Conservation (phyloP, 139 green algal genomes). For the Diplosphaera chodatii region DNA sequence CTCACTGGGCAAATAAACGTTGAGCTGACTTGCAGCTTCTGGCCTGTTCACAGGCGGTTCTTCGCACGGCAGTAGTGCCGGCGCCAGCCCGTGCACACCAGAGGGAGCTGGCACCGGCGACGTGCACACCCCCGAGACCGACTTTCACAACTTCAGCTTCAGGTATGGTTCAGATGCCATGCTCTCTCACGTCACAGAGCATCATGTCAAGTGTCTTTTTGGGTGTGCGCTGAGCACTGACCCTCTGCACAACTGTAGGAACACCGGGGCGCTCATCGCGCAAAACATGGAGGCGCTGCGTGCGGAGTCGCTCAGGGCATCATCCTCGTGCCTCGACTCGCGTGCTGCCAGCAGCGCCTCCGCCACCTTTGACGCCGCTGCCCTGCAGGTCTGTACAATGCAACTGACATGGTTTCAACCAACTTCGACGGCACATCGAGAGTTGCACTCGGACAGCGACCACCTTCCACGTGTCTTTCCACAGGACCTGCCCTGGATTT, state of each 20-base stretch:
- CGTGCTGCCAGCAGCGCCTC: not conserved
- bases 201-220: not conserved
- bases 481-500: not conserved
- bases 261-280: constrained; percentile 12
- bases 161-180: too few relatives aligned
- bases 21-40: too few relatives aligned
- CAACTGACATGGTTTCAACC: too few relatives aligned
- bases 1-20: too few relatives aligned
- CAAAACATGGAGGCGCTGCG: constrained; percentile 22
- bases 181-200: too few relatives aligned
- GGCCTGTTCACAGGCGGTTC: too few relatives aligned
- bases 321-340: not conserved
- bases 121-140: not conserved
- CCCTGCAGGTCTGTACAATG: not conserved
- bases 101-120: constrained; percentile 9
- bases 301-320: not conserved
- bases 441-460: too few relatives aligned
- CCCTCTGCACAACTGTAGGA: constrained; percentile 10
- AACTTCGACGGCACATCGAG: too few relatives aligned
- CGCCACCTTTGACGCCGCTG: not conserved
- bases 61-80: not conserved
- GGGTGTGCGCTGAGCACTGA: not conserved
- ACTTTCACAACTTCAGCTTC: constrained; percentile 1
- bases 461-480: not conserved
- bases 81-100: not conserved